Evolutionary conservation across 306 rosid species (phyloP).

Genomic region (Cyamopsis tetragonoloba): DNA sequence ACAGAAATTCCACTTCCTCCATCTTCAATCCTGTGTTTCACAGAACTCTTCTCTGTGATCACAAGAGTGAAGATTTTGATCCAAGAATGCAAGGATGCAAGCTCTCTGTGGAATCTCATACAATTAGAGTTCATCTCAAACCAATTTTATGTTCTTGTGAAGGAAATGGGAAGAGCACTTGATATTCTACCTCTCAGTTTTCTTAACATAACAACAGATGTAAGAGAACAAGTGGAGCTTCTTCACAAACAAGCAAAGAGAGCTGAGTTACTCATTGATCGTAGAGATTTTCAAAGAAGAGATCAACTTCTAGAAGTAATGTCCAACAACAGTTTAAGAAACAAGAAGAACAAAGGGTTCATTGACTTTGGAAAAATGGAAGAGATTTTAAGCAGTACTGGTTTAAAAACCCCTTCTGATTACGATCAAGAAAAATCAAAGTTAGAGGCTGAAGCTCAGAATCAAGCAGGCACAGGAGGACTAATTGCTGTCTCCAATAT

Average conservation of each 20-base stretch:
- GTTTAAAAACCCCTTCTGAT: constrained; percentile 57
- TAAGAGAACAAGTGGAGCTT: constrained; percentile 76
- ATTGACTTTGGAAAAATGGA: constrained; percentile 50
- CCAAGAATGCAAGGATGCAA: constrained; percentile 63
- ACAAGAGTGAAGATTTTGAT: constrained; percentile 61
- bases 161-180: constrained; percentile 81
- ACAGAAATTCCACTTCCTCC: constrained; percentile 60
- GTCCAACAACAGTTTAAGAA: constrained; percentile 51
- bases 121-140: constrained; percentile 58
- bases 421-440: constrained; percentile 71
- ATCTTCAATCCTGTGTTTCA: constrained; percentile 77
- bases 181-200: constrained; percentile 79
- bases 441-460: constrained; percentile 72
- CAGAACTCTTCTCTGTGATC: constrained; percentile 80
- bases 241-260: constrained; percentile 74
- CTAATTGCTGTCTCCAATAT: constrained; percentile 69
- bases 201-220: constrained; percentile 61
- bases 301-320: constrained; percentile 61
- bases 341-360: constrained; percentile 51
- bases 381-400: constrained; percentile 59
- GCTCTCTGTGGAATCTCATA: constrained; percentile 73
- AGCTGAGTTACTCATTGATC: constrained; percentile 50
- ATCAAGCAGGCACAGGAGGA: constrained; percentile 93
- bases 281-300: constrained; percentile 53
- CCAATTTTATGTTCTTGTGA: constrained; percentile 65